phyloP scores from a whole-genome alignment of 2,329 filamentous ascomycete species.

The Rhynchosporium graminicola region DNA sequence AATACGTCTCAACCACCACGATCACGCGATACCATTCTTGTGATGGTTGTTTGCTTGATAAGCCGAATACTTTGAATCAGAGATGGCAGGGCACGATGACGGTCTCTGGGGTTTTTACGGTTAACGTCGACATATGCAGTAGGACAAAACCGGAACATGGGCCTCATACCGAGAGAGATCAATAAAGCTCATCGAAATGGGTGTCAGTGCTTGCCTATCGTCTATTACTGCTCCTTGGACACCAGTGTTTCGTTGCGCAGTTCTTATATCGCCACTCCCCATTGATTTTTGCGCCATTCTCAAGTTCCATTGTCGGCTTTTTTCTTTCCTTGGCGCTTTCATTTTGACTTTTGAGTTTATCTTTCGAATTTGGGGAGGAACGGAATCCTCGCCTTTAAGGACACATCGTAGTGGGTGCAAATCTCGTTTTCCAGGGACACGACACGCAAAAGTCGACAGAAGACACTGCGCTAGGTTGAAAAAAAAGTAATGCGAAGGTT shows the following conservation, averaged over 20 bases:
- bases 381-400: background rate
- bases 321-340: no score
- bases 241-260: background rate
- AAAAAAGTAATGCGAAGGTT: conserved; percentile 10
- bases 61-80: background rate
- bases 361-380: background rate
- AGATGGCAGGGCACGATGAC: background rate
- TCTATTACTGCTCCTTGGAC: background rate
- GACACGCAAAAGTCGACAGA: background rate
- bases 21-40: background rate
- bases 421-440: background rate
- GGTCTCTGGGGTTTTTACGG: background rate
- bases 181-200: background rate
- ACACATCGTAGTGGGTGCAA: background rate
- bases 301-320: no score
- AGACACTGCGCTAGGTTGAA: background rate
- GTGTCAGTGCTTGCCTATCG: background rate
- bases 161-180: background rate
- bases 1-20: background rate
- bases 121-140: background rate
- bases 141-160: background rate
- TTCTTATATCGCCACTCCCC: background rate
- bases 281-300: no score
- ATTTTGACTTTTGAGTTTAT: background rate
- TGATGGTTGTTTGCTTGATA: background rate